Evolutionary conservation across 352 stramenopile genomes (phyloP).

Genomic region (Globisporangium viniferum): DNA sequence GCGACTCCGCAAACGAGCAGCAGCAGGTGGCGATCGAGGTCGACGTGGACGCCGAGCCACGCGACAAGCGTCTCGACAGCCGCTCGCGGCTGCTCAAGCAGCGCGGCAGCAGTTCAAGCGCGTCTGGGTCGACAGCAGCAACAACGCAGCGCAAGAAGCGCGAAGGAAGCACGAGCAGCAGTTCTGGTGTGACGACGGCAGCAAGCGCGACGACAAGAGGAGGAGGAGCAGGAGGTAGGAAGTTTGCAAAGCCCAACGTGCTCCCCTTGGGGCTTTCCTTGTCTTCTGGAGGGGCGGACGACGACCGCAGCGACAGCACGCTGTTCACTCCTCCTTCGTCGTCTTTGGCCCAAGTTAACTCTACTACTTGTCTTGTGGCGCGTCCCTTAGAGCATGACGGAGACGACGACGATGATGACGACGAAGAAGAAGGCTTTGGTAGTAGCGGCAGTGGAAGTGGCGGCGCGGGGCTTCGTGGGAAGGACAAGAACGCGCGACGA

Average conservation of each 20-base stretch:
- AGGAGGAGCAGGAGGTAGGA: constrained; percentile 17
- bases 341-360: constrained; percentile 37
- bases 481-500: constrained; percentile 11
- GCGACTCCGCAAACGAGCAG: neutral
- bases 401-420: constrained; percentile 24
- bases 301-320: constrained; percentile 3
- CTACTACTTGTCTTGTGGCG: constrained; percentile 56
- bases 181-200: neutral
- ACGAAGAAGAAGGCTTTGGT: constrained; percentile 23
- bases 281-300: constrained; percentile 12
- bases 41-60: neutral
- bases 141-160: constrained; percentile 10
- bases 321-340: constrained; percentile 16
- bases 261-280: constrained; percentile 5
- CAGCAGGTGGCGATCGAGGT: neutral
- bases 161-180: constrained; percentile 9
- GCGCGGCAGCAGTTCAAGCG: constrained; percentile 23
- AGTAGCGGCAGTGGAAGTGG: constrained; percentile 18
- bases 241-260: neutral
- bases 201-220: neutral
- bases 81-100: constrained; percentile 21
- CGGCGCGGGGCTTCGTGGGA: neutral
- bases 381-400: constrained; percentile 31
- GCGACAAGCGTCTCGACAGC: constrained; percentile 9
- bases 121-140: neutral